Base-by-base conservation (phyloP, 2,329 filamentous ascomycete species). In the Alternaria sp. region DNA sequence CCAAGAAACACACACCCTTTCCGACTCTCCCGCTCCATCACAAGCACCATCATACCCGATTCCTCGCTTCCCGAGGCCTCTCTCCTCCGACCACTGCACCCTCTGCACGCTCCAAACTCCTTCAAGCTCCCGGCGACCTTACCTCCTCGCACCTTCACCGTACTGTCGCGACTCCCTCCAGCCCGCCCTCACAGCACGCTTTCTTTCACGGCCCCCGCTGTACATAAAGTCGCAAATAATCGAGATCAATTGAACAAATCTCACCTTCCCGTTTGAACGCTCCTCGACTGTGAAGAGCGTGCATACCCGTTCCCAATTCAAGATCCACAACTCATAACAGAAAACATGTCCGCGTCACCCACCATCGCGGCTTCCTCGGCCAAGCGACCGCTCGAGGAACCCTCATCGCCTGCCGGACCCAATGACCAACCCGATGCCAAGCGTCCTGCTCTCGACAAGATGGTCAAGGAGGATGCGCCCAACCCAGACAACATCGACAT, bases 361-460 rank as follows among this genome's bases (percentile, higher is more conserved):
- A 83, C 82, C 58, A 80, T 82, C 53, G 81, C 83, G 63, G 82
- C 82, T 66, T 88, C 88, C 55, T 91, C 89, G 63, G 89, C 92
- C 78, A 99, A 99, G 88, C 94, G 96, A 77, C 96, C 96, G 65
- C 89, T 99, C 70, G 96, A 99, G 86, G 96, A 98, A 79, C 92
- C 95, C 11, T 98, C 96, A 18, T 99, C 96, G 10, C 96, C 96
- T 37, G 97, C 94, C 30, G 92, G 92, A 67, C 91, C 92, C 43
- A 93, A 89, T 78, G 96, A 98, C 75, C 94, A 97, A 80, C 96
- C 96, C 58, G 96, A 99, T 74, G 96, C 96, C 67, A 99, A 99
- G 85, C 92, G 96, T 72, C 96, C 93, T 53, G 96, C 96, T 43
- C 89, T 99, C 67, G 95, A 98, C 83, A 99, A 98, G 85, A 86